phyloP scores from a whole-genome alignment of 2,329 filamentous ascomycete genomes.

The Aspergillus novofumigatus region DNA sequence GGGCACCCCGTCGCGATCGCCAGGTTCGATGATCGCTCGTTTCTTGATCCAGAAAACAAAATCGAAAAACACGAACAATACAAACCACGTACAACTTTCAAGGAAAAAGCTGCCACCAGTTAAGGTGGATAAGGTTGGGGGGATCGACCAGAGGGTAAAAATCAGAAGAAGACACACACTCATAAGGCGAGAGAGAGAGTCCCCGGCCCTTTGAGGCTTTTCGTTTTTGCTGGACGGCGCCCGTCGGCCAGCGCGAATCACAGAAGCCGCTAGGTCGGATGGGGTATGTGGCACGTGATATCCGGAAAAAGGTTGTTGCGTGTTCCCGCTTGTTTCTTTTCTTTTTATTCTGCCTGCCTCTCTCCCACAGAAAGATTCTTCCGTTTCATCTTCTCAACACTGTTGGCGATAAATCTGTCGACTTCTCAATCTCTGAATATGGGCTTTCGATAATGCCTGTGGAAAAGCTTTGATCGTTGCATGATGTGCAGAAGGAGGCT shows the following conservation, averaged over 20 bases:
- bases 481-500: not conserved
- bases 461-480: not conserved
- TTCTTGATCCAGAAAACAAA: not conserved
- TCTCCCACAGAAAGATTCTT: conserved; percentile 9
- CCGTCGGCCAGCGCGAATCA: conserved; percentile 3
- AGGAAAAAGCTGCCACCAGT: not conserved
- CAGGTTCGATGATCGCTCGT: conserved; percentile 15
- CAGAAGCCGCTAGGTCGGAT: conserved; percentile 12
- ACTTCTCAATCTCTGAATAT: not conserved
- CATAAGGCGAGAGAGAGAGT: too few relatives aligned
- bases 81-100: not conserved
- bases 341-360: conserved; percentile 7
- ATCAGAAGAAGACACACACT: not conserved
- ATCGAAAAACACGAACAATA: not conserved
- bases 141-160: not conserved
- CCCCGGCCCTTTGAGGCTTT: conserved; percentile 6
- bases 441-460: not conserved
- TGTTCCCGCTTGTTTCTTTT: conserved; percentile 5
- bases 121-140: not conserved
- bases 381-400: conserved; percentile 12
- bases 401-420: not conserved
- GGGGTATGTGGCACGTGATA: conserved; percentile 10
- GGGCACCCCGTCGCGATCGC: conserved; percentile 16
- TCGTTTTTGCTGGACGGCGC: conserved; percentile 4
- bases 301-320: conserved; percentile 9